Conservation (phyloP, 2,329 filamentous ascomycete genomes). For the Alternaria triticimaculans region DNA sequence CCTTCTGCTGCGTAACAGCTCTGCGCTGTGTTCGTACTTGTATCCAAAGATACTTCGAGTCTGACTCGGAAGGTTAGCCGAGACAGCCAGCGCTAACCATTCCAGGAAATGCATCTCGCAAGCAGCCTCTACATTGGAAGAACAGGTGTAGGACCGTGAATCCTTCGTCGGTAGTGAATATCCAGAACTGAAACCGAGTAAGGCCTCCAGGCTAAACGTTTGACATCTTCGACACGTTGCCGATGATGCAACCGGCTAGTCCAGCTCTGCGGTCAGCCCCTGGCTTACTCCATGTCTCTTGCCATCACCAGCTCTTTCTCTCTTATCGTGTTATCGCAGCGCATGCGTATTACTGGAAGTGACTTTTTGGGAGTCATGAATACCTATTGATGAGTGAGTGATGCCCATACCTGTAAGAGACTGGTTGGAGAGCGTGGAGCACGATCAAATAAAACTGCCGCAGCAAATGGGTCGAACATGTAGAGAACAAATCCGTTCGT, state of each 20-base stretch:
- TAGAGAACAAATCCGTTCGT: too few species aligned
- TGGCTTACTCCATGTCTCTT: neutral
- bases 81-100: conserved; percentile 1
- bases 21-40: neutral
- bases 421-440: neutral
- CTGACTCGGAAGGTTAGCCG: conserved; percentile 1
- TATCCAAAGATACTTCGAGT: neutral
- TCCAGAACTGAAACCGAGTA: neutral
- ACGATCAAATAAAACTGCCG: too few species aligned
- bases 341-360: neutral
- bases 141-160: neutral
- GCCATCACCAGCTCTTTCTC: neutral
- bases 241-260: neutral
- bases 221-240: neutral
- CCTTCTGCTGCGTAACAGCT: neutral
- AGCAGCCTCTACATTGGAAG: neutral
- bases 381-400: neutral
- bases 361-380: neutral
- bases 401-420: neutral
- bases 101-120: neutral
- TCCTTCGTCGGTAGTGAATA: neutral
- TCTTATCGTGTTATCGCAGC: neutral
- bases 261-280: neutral
- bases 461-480: too few species aligned
- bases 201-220: neutral